Evolutionary conservation across 306 rosid species (phyloP).

Genomic region (Dryas alaskensis): DNA sequence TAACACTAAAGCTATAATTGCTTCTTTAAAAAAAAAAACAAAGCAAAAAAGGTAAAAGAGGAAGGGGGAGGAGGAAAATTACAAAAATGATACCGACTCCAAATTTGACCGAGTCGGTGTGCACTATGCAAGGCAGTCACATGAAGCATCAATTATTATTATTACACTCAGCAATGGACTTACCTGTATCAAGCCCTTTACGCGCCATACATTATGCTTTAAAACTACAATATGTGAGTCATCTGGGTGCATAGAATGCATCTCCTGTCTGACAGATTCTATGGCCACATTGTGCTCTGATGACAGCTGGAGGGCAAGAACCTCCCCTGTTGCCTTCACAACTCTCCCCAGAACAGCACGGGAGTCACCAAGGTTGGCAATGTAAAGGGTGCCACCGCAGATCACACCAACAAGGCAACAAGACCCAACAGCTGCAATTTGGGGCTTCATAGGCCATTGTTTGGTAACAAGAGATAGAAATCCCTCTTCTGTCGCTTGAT

Average conservation of each 20-base stretch:
- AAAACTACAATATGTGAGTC: constrained; percentile 76
- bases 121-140: background rate
- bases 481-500: constrained; percentile 94
- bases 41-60: background rate
- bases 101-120: too few relatives aligned
- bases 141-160: constrained; percentile 14
- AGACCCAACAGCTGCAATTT: constrained; percentile 93
- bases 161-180: background rate
- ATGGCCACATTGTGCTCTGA: constrained; percentile 83
- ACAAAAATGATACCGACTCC: too few relatives aligned
- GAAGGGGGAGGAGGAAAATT: too few relatives aligned
- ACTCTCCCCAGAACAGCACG: constrained; percentile 88
- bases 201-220: constrained; percentile 97
- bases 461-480: constrained; percentile 73
- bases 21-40: constrained; percentile 7
- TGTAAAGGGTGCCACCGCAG: constrained; percentile 69
- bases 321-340: constrained; percentile 77
- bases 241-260: constrained; percentile 89
- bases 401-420: constrained; percentile 86
- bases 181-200: constrained; percentile 96
- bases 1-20: background rate
- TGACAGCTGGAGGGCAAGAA: constrained; percentile 74
- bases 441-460: constrained; percentile 81
- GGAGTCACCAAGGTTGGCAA: constrained; percentile 95
- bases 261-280: constrained; percentile 88